These are phyloP conservation scores for Fraxinus floribunda DNA, from an alignment of 305 asterid species.

Conservation along the genomic window DNA sequence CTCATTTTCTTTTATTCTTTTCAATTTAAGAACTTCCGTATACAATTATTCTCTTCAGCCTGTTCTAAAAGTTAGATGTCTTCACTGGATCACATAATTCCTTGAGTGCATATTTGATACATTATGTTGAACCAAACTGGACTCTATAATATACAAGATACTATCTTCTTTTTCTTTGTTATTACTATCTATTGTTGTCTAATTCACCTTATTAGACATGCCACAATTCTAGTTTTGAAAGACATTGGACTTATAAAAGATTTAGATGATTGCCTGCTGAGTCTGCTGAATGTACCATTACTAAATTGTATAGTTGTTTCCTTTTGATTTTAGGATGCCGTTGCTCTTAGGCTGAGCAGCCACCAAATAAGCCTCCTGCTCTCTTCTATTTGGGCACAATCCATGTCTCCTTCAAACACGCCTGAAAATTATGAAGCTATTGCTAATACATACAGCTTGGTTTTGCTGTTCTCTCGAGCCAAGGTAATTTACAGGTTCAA, in stretches of 20 bases:
- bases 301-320: neutral
- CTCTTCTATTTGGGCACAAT: conserved; percentile 88
- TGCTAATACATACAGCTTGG: conserved; percentile 90
- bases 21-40: neutral
- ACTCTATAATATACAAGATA: neutral
- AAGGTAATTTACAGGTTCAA: conserved; percentile 55
- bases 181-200: neutral
- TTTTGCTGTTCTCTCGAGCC: conserved; percentile 82
- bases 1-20: neutral
- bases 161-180: neutral
- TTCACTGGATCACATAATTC: neutral
- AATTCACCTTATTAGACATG: neutral
- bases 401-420: conserved; percentile 73
- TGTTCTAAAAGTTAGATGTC: neutral
- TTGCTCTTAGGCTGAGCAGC: conserved; percentile 86
- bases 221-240: neutral
- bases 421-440: conserved; percentile 97
- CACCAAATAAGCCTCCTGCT: conserved; percentile 85
- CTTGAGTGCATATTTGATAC: neutral
- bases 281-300: neutral
- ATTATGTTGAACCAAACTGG: neutral
- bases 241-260: neutral
- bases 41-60: neutral
- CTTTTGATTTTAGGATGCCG: conserved; percentile 49
- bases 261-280: neutral